Evolutionary conservation across 2,329 filamentous ascomycete species (phyloP).

Genomic region (Huntiella decipiens): DNA sequence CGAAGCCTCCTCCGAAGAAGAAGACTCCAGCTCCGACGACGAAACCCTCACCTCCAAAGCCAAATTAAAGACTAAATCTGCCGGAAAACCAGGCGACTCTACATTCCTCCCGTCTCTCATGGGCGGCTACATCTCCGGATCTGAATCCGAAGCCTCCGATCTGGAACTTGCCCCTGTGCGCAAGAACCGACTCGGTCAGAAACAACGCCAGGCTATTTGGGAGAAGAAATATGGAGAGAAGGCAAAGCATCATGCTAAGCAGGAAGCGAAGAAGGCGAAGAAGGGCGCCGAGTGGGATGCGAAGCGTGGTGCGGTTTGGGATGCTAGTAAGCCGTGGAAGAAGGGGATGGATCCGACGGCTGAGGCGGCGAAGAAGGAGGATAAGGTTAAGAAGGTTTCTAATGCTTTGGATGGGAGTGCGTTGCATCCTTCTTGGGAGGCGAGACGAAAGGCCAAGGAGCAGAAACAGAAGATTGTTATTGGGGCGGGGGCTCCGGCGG

Average conservation of each 20-base stretch:
- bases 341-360: conserved; percentile 23
- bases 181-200: conserved; percentile 61
- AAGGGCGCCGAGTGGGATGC: conserved; percentile 36
- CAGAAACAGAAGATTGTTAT: conserved; percentile 35
- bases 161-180: conserved; percentile 40
- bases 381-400: conserved; percentile 18
- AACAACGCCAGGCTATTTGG: conserved; percentile 58
- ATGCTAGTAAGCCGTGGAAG: conserved; percentile 30
- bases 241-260: conserved; percentile 42
- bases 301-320: conserved; percentile 33
- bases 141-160: conserved; percentile 44
- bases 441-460: conserved; percentile 38
- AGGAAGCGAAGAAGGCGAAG: conserved; percentile 18
- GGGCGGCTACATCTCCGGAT: conserved; percentile 62
- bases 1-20: neutral
- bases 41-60: conserved; percentile 10
- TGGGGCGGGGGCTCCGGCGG: conserved; percentile 22
- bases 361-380: conserved; percentile 12
- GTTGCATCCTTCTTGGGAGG: conserved; percentile 47
- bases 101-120: conserved; percentile 59
- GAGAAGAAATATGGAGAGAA: conserved; percentile 60
- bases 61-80: conserved; percentile 13
- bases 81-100: conserved; percentile 21
- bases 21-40: conserved; percentile 8
- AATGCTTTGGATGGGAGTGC: conserved; percentile 29